phyloP scores from a whole-genome alignment of 1,284 basidiomycete species.

The Neonothopanus nambi region DNA sequence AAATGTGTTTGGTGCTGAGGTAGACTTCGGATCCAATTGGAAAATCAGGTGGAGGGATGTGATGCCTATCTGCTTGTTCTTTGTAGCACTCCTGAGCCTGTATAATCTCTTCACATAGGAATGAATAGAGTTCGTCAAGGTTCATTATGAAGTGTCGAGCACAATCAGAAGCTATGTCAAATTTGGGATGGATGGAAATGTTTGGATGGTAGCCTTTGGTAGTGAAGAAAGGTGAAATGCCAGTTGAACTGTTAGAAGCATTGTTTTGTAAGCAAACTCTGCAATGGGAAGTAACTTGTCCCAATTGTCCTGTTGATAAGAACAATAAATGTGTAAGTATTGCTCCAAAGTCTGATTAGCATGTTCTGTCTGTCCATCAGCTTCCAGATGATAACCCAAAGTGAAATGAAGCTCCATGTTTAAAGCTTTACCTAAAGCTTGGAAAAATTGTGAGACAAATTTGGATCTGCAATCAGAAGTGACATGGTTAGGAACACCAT shows the following conservation, averaged over 20 bases:
- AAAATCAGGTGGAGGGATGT: no score
- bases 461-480: no score
- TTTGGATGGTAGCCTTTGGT: conserved; percentile 8
- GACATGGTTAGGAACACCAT: no score
- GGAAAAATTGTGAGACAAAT: no score
- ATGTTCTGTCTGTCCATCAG: conserved; percentile 45
- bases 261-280: conserved; percentile 44
- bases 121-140: no score
- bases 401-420: conserved; percentile 20
- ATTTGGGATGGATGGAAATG: conserved; percentile 3
- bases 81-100: no score
- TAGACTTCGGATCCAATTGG: no score
- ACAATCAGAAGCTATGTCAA: no score
- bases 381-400: conserved; percentile 39
- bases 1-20: no score
- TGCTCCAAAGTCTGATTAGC: conserved; percentile 43
- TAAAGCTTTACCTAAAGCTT: conserved; percentile 20
- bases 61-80: no score
- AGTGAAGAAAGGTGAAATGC: conserved; percentile 6
- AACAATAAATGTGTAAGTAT: conserved; percentile 30
- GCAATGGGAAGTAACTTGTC: conserved; percentile 31
- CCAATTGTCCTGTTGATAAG: conserved; percentile 42
- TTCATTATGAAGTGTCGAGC: no score
- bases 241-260: conserved; percentile 6
- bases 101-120: no score